Conservation (phyloP, 345 rosid genomes). For the Tarenaya hassleriana region DNA sequence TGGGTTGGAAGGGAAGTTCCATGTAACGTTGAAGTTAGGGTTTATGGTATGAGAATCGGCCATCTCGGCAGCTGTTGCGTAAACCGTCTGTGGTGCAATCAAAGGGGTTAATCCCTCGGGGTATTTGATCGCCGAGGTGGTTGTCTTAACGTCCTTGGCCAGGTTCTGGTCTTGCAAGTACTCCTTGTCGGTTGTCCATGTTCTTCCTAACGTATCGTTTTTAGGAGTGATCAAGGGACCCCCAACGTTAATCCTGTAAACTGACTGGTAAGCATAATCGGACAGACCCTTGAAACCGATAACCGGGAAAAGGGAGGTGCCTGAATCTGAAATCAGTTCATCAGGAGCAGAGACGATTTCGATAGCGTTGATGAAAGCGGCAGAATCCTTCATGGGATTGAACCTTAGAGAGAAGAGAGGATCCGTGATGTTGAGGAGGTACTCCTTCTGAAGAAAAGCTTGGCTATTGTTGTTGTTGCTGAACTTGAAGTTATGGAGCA, state of each 20-base stretch:
- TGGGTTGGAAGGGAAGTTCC: slow-evolving; percentile 54
- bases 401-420: slow-evolving; percentile 46
- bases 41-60: slow-evolving; percentile 35
- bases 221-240: slow-evolving; percentile 53
- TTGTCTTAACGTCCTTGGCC: slow-evolving; percentile 30
- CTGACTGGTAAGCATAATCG: slow-evolving; percentile 40
- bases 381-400: slow-evolving; percentile 43
- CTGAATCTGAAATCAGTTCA: slow-evolving; percentile 43
- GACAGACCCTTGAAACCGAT: slow-evolving; percentile 35
- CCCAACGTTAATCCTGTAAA: slow-evolving; percentile 66
- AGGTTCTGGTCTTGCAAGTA: slow-evolving; percentile 41
- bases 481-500: slow-evolving; percentile 52
- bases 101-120: slow-evolving; percentile 42
- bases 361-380: slow-evolving; percentile 65
- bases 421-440: slow-evolving; percentile 46
- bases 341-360: slow-evolving; percentile 78
- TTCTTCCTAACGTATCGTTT: slow-evolving; percentile 54
- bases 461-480: slow-evolving; percentile 29
- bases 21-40: slow-evolving; percentile 58
- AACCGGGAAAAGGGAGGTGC: slow-evolving; percentile 50
- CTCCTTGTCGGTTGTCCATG: slow-evolving; percentile 49
- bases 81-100: slow-evolving; percentile 61
- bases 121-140: slow-evolving; percentile 44
- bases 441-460: slow-evolving; percentile 46
- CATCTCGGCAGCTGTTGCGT: slow-evolving; percentile 59